Evolutionary conservation across 2,329 filamentous ascomycete genomes (phyloP).

Genomic region (Pseudogymnoascus sp.): DNA sequence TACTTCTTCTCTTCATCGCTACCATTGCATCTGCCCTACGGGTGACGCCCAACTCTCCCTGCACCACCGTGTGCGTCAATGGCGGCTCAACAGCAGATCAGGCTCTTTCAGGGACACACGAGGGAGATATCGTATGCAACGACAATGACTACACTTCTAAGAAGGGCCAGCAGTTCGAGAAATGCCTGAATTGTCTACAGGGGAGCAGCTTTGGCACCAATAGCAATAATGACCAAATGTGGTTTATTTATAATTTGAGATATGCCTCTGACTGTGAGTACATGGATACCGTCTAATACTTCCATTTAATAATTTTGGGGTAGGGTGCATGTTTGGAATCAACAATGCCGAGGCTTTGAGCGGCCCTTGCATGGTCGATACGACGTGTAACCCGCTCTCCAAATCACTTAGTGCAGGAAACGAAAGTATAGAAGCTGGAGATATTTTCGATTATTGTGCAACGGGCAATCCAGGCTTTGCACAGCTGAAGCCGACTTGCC

Average conservation of each 20-base stretch:
- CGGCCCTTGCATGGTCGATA: slow-evolving; percentile 5
- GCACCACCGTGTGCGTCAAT: slow-evolving; percentile 40
- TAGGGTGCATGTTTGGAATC: not conserved
- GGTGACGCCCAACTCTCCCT: slow-evolving; percentile 43
- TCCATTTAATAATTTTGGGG: not conserved
- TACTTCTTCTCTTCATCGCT: not conserved
- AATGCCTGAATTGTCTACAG: slow-evolving; percentile 9
- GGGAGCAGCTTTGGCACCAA: not conserved
- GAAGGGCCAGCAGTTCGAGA: slow-evolving; percentile 8
- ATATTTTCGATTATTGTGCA: not conserved
- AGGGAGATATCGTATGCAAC: slow-evolving; percentile 35
- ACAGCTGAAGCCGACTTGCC: not conserved
- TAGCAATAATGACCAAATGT: slow-evolving; percentile 7
- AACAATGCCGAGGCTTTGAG: not conserved
- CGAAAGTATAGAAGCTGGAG: not conserved
- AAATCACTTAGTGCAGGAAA: slow-evolving; percentile 2
- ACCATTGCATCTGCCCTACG: slow-evolving; percentile 30
- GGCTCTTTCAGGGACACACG: slow-evolving; percentile 33
- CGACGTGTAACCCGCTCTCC: not conserved
- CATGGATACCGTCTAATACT: not conserved
- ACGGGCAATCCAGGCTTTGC: not conserved
- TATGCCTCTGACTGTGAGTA: not conserved
- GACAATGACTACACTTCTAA: slow-evolving; percentile 18
- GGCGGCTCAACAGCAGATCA: slow-evolving; percentile 29
- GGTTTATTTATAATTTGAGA: slow-evolving; percentile 10